These are phyloP conservation scores for Daldinia loculata DNA, from an alignment of 495 filamentous ascomycete species.

Conservation along the genomic window DNA sequence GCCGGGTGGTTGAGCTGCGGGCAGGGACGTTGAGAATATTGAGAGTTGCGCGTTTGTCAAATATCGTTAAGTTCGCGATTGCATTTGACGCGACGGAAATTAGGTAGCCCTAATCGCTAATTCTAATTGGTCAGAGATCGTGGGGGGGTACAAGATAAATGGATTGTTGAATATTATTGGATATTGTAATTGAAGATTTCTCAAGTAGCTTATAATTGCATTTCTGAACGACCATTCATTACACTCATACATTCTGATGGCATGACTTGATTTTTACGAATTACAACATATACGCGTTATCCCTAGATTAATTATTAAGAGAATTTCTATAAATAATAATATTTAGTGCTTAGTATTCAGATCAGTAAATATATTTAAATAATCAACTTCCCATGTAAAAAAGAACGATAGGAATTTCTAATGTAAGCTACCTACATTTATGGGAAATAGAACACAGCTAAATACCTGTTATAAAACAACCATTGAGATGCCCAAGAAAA, in stretches of 20 bases:
- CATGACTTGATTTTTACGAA: no score
- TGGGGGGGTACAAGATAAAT: background rate
- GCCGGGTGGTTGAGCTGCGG: background rate
- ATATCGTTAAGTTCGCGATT: conserved; percentile 24
- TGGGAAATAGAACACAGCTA: no score
- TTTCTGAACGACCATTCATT: background rate
- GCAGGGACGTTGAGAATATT: background rate
- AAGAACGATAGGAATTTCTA: no score
- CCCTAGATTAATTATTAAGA: no score
- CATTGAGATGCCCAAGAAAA: no score
- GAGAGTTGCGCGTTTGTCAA: background rate
- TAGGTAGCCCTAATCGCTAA: conserved; percentile 10
- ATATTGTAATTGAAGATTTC: background rate
- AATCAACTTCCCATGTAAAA: no score
- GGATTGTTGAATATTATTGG: background rate
- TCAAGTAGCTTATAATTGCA: background rate
- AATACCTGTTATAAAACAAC: no score
- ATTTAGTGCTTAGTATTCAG: no score
- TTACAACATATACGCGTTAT: no score
- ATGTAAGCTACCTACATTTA: no score
- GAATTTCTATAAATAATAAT: no score
- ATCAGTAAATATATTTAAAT: no score
- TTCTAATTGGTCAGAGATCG: conserved; percentile 10
- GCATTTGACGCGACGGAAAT: conserved; percentile 30
- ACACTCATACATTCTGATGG: background rate